These are phyloP conservation scores for Nepenthes gracilis DNA, from an alignment of 148 eudicot genomes.

Conservation along the genomic window DNA sequence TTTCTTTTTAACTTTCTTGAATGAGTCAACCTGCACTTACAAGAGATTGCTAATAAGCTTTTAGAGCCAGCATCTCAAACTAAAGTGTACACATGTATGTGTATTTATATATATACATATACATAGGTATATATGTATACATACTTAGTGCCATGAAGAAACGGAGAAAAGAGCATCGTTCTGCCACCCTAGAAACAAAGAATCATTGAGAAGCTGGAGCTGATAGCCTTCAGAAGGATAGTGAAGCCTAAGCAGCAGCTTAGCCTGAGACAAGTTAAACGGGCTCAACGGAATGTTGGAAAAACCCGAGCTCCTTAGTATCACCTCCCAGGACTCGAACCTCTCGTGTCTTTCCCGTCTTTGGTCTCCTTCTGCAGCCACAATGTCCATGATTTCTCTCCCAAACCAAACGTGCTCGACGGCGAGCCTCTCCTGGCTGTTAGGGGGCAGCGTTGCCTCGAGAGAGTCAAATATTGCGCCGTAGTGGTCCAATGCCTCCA, in stretches of 20 bases:
- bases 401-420: constrained; percentile 76
- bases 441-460: constrained; percentile 85
- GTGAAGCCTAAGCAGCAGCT: constrained; percentile 66
- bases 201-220: constrained; percentile 12
- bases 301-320: constrained; percentile 56
- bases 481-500: constrained; percentile 58
- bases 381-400: constrained; percentile 55
- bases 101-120: no score
- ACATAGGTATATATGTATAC: no score
- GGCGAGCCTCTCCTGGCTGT: constrained; percentile 51
- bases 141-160: constrained; percentile 63
- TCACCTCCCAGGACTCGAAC: constrained; percentile 64
- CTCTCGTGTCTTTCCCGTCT: constrained; percentile 58
- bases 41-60: no score
- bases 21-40: no score
- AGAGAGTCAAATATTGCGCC: constrained; percentile 60
- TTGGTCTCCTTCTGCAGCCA: constrained; percentile 38
- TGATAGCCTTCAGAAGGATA: constrained; percentile 89
- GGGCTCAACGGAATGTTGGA: constrained; percentile 48
- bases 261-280: constrained; percentile 81
- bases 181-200: constrained; percentile 80
- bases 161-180: constrained; percentile 74
- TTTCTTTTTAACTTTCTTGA: no score
- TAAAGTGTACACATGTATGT: no score
- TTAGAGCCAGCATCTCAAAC: no score